These are phyloP conservation scores for Colletotrichum sp. DNA, from an alignment of 2,329 filamentous ascomycete genomes.

Conservation along the genomic window DNA sequence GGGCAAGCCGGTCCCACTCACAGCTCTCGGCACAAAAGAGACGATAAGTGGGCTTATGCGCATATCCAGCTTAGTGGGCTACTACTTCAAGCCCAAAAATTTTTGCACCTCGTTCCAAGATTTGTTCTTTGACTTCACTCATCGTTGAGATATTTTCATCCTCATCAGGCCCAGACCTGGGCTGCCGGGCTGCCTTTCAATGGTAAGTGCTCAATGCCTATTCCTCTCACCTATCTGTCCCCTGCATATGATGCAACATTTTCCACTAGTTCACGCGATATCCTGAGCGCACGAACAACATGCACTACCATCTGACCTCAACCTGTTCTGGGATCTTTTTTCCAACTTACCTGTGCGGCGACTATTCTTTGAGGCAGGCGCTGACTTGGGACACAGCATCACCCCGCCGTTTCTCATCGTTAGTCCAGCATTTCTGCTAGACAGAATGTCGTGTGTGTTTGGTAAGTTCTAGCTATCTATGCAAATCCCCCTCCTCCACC, in stretches of 20 bases:
- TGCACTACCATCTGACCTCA: constrained; percentile 78
- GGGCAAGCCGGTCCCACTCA: background rate
- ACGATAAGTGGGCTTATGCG: background rate
- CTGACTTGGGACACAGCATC: background rate
- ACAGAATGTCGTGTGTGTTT: background rate
- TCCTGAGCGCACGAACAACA: constrained; percentile 70
- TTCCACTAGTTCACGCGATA: constrained; percentile 66
- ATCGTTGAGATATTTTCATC: background rate
- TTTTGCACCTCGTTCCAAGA: background rate
- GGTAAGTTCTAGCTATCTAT: background rate
- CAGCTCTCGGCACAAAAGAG: background rate
- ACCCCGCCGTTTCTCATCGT: background rate
- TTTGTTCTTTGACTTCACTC: background rate
- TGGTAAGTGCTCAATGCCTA: constrained; percentile 26
- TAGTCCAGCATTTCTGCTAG: background rate
- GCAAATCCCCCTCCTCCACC: background rate
- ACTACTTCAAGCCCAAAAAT: constrained; percentile 24
- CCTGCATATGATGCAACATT: constrained; percentile 53
- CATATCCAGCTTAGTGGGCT: background rate
- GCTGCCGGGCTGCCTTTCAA: background rate
- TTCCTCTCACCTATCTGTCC: constrained; percentile 8
- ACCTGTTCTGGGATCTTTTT: background rate
- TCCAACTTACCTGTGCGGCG: background rate
- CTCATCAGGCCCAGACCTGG: background rate
- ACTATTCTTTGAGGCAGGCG: background rate